These are phyloP conservation scores for Hypoxylon intermedium DNA, from an alignment of 495 filamentous ascomycete species.

Conservation along the genomic window DNA sequence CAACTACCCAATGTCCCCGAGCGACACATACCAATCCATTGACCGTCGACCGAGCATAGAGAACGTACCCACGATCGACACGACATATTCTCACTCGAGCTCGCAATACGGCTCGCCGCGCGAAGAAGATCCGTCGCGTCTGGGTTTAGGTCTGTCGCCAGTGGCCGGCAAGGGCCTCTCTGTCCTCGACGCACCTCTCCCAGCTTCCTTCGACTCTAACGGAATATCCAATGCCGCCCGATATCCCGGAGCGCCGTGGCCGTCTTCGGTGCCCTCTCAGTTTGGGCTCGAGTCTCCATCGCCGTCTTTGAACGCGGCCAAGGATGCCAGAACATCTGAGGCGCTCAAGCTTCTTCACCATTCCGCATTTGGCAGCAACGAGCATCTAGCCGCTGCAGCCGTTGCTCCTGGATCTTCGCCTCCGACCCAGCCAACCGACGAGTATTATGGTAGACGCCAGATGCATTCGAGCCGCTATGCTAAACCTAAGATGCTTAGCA, in stretches of 20 bases:
- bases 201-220: constrained; percentile 95
- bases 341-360: constrained; percentile 81
- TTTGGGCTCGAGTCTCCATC: constrained; percentile 93
- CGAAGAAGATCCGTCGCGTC: constrained; percentile 67
- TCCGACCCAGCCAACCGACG: constrained; percentile 65
- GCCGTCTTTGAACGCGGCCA: constrained; percentile 65
- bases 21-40: constrained; percentile 51
- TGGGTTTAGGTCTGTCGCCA: constrained; percentile 77
- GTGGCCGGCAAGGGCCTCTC: constrained; percentile 69
- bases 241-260: constrained; percentile 77
- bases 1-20: constrained; percentile 47
- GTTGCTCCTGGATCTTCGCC: constrained; percentile 67
- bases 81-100: constrained; percentile 74
- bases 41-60: constrained; percentile 57
- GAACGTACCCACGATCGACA: constrained; percentile 78
- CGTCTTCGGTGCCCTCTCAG: constrained; percentile 89
- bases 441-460: constrained; percentile 72
- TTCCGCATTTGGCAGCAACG: constrained; percentile 75
- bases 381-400: constrained; percentile 53
- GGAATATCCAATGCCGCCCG: constrained; percentile 90
- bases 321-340: constrained; percentile 69
- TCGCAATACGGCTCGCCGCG: constrained; percentile 89
- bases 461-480: constrained; percentile 86
- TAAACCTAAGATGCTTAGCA: constrained; percentile 78
- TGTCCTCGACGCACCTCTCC: constrained; percentile 91